Percentiles rank a stretch among this genome's conserved stretches.
These are phyloP conservation scores for Macroventuria anomochaeta DNA, from an alignment of 2,329 filamentous ascomycete species.

Conservation along the genomic window DNA sequence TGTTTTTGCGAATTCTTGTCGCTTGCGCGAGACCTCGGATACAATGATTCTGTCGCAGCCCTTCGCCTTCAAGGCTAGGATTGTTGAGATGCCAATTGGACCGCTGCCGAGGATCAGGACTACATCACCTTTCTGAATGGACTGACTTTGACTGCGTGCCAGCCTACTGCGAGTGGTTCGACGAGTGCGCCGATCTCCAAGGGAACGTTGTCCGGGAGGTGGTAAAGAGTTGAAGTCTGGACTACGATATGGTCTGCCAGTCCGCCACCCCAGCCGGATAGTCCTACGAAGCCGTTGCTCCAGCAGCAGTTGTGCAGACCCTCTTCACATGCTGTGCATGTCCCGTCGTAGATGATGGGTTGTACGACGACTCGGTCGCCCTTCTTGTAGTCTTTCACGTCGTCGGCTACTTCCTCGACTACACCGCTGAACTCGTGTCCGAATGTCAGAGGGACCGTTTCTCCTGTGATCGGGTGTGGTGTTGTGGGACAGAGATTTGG, in stretches of 20 bases:
- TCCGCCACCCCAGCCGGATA: constrained; percentile 62
- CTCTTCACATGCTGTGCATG: constrained; percentile 60
- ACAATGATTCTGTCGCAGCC: constrained; percentile 57
- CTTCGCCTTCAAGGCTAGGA: constrained; percentile 40
- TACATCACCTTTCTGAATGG: constrained; percentile 54
- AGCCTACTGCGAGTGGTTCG: constrained; percentile 62
- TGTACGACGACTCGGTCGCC: constrained; percentile 59
- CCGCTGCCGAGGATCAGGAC: constrained; percentile 61
- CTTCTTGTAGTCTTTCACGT: constrained; percentile 55
- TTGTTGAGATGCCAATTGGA: constrained; percentile 57
- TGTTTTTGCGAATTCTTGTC: constrained; percentile 57
- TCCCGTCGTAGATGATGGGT: constrained; percentile 63
- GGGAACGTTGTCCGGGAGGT: constrained; percentile 59
- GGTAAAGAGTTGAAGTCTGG: constrained; percentile 54
- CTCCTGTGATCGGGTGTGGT: constrained; percentile 62
- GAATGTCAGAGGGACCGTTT: constrained; percentile 59
- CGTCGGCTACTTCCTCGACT: constrained; percentile 60
- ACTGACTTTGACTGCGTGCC: constrained; percentile 62
- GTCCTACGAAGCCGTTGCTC: constrained; percentile 60
- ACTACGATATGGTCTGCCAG: constrained; percentile 60
- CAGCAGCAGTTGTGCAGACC: constrained; percentile 62
- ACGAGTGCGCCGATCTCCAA: constrained; percentile 61
- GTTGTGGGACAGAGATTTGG: constrained; percentile 58
- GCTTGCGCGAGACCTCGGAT: constrained; percentile 56
- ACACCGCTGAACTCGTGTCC: constrained; percentile 62